Evolutionary conservation across 352 stramenopile genomes (phyloP), one percentile per base, ranked within the genome.

Genomic region (Pythium rhizo-oryzae): DNA sequence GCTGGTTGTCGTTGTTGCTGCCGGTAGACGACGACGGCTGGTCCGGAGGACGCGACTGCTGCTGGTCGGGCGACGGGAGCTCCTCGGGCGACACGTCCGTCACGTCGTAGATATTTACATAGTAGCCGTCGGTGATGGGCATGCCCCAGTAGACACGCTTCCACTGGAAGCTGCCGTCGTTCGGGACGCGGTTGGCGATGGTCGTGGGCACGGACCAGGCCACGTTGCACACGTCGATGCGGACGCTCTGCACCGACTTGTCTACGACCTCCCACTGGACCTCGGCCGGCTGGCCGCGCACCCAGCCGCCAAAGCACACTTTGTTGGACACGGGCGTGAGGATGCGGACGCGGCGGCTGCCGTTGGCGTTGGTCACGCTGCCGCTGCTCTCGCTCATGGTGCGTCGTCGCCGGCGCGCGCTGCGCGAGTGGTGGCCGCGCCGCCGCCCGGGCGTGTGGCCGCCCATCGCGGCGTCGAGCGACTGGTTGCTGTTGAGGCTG

Each of bases 61-160:
- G 65, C 51, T 77, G 70, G 28, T 76, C 57, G 28, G 65, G 59
- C 8, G 60, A 67, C 41, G 63, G 59, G 9, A 69, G 65, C 57
- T 66, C 23, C 43, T 77, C 60, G 46, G 70, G 69, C 21, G 69
- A 65, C 23, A 86, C 71, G 59, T 87, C 78, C 47, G 82, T 89
- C 53, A 85, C 83, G 72, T 91, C 86, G 77, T 94, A 96, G 73
- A 94, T 90, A 75, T 94, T 94, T 59, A 96, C 78, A 77, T 91
- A 96, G 77, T 96, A 96, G 64, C 83, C 84, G 57, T 91, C 83
- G 43, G 76, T 82, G 64, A 93, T 96, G 16, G 87, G 87, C 84
- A 96, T 88, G 61, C 87, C 87, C 87, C 87, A 96, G 52, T 92
- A 90, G 57, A 96, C 87, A 28, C 82, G 81, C 39, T 78, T 82